Percentiles rank a stretch among this genome's conserved stretches.
Conservation (phyloP, 495 filamentous ascomycete genomes). For the Lophiostoma macrostomum region DNA sequence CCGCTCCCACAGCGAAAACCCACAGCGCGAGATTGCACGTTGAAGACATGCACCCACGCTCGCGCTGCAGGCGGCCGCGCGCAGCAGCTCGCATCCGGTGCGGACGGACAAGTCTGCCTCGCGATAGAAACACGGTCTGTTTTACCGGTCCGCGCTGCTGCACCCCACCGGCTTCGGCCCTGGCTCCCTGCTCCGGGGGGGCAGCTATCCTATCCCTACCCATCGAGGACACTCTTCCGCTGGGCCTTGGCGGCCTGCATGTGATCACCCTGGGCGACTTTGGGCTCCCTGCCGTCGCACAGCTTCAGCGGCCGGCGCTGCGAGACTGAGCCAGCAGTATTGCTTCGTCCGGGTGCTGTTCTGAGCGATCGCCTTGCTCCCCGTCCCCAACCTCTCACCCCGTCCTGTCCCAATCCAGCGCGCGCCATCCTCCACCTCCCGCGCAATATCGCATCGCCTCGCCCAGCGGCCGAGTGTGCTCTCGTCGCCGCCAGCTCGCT, state of each 20-base stretch:
- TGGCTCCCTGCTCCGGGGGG: not conserved
- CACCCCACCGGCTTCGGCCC: too few species aligned
- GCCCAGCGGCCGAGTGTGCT: too few species aligned
- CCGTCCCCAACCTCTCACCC: not conserved
- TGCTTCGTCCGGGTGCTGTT: conserved; percentile 12
- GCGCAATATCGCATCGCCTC: too few species aligned
- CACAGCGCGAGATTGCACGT: too few species aligned
- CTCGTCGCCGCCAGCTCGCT: too few species aligned
- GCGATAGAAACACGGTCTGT: too few species aligned
- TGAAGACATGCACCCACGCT: too few species aligned
- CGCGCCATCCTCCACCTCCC: not conserved
- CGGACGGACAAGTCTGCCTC: too few species aligned
- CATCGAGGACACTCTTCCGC: not conserved
- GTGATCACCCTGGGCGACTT: conserved; percentile 28
- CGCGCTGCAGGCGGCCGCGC: too few species aligned
- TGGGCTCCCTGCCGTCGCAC: conserved; percentile 28
- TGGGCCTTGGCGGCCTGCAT: conserved; percentile 25
- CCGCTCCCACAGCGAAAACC: not conserved
- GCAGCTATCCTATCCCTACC: not conserved
- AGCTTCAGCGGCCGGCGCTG: conserved; percentile 12
- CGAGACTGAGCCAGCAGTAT: conserved; percentile 6
- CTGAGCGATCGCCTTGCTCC: not conserved
- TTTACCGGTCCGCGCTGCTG: too few species aligned
- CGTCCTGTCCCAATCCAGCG: too few species aligned
- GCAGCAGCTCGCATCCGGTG: too few species aligned